Conservation (phyloP, 1,284 basidiomycete genomes). For the Athelia sp. region DNA sequence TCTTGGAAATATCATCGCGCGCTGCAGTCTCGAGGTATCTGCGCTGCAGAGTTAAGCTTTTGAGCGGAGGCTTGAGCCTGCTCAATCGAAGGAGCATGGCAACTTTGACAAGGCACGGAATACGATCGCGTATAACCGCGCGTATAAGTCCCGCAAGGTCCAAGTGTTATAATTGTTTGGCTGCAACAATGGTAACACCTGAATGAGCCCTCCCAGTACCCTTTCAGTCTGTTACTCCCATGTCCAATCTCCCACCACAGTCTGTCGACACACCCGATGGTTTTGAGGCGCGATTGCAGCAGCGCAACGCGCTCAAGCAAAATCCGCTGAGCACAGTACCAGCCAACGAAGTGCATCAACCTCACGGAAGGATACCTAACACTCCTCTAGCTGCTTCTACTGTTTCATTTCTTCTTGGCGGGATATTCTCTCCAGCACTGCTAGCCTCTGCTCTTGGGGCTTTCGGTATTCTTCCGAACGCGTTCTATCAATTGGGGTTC, state of each 20-base stretch:
- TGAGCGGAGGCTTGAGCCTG: background rate
- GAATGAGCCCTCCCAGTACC: no score
- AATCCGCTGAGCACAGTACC: conserved; percentile 55
- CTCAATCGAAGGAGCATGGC: background rate
- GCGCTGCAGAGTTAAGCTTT: conserved; percentile 17
- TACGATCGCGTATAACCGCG: background rate
- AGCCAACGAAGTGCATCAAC: conserved; percentile 24
- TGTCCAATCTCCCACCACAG: background rate
- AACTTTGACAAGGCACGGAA: background rate
- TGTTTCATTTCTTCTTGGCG: conserved; percentile 74
- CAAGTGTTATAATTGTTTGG: background rate
- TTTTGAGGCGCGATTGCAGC: conserved; percentile 43
- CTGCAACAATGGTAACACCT: background rate
- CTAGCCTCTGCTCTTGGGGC: conserved; percentile 44
- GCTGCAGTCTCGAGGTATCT: conserved; percentile 17
- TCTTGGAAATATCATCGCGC: conserved; percentile 36
- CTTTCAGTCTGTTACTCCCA: background rate
- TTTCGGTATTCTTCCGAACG: conserved; percentile 50
- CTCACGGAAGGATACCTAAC: conserved; percentile 72
- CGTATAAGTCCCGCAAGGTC: background rate
- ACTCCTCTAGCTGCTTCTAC: conserved; percentile 71
- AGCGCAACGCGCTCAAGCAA: conserved; percentile 27
- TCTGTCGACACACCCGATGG: conserved; percentile 24
- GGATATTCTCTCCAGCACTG: conserved; percentile 51
- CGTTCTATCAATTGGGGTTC: conserved; percentile 74